Conservation (phyloP, 441 rosid genomes). For the Geranium incanum region DNA sequence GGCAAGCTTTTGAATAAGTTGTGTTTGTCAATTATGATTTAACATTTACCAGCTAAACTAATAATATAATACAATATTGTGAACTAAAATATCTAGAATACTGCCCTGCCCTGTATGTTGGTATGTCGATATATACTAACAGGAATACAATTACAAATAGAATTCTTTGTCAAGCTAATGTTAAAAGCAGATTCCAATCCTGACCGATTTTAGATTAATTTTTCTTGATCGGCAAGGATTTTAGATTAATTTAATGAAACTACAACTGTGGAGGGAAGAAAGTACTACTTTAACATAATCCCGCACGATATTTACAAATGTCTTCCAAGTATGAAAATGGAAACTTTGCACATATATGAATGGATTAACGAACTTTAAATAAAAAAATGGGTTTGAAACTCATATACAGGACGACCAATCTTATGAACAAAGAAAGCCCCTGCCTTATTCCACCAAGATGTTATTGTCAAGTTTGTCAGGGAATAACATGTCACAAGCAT, state of each 20-base stretch:
- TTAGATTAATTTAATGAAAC: not conserved
- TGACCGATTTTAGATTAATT: not conserved
- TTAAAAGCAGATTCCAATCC: not conserved
- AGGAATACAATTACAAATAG: not conserved
- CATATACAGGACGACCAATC: too few species aligned
- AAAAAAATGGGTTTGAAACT: too few species aligned
- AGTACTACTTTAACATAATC: not conserved
- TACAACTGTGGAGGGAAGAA: not conserved
- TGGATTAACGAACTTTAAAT: too few species aligned
- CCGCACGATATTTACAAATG: not conserved
- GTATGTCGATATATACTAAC: not conserved
- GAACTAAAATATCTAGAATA: not conserved
- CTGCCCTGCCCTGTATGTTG: not conserved
- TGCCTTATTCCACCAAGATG: too few species aligned
- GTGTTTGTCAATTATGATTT: not conserved
- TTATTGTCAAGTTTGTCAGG: too few species aligned
- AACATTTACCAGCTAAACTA: not conserved
- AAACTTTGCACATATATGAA: too few species aligned
- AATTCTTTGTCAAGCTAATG: not conserved
- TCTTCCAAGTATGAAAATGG: not conserved
- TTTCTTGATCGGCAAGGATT: not conserved
- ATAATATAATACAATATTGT: not conserved
- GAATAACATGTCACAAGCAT: too few species aligned
- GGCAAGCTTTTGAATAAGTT: not conserved
- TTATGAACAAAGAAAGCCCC: too few species aligned